Base-by-base conservation (phyloP, 108 stramenopile species). In the Nitzschia palea region DNA sequence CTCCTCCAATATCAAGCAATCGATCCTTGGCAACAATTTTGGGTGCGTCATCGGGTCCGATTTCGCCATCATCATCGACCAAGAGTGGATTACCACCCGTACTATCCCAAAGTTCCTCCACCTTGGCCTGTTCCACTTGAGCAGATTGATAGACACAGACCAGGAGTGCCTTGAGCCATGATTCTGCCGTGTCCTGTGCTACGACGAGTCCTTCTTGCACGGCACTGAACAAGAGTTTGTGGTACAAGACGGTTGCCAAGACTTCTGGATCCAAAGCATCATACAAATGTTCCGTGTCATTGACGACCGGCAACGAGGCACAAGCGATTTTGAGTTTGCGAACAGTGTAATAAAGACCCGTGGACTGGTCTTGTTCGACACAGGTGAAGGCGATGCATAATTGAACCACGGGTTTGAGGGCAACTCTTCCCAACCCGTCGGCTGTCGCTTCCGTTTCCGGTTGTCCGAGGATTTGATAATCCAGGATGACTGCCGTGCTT, bases 241-340 rank as follows among this genome's bases (percentile, higher is more conserved):
- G 78, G 60, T 66, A 86, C 8, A 86, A 44, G 34, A 81, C 72
- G 23, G 68, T 43, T 0, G 80, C 67, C 18, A 86, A 43, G 14
- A 74, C 86, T 51, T 86, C 86, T 14, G 74, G 67, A 43, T 86
- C 86, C 28, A 86, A 10, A 12, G 65, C 31, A 28, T 71, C 54
- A 34, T 68, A 81, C 4, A 86, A 23, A 0, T 34, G 27, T 78
- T 86, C 86, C 14, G 55, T 40, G 33, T 80, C 67, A 30, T 62
- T 32, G 12, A 78, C 62, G 48, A 83, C 35, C 2, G 78, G 71
- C 35, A 81, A 20, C 17, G 54, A 6, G 3, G 58, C 15, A 52
- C 64, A 72, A 3, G 65, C 36, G 3, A 86, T 70, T 37, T 78
- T 51, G 65, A 86, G 65, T 57, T 70, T 59, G 36, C 86, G 73